Evolutionary conservation across 2,329 filamentous ascomycete species (phyloP).

Genomic region (Penicillium italicum): DNA sequence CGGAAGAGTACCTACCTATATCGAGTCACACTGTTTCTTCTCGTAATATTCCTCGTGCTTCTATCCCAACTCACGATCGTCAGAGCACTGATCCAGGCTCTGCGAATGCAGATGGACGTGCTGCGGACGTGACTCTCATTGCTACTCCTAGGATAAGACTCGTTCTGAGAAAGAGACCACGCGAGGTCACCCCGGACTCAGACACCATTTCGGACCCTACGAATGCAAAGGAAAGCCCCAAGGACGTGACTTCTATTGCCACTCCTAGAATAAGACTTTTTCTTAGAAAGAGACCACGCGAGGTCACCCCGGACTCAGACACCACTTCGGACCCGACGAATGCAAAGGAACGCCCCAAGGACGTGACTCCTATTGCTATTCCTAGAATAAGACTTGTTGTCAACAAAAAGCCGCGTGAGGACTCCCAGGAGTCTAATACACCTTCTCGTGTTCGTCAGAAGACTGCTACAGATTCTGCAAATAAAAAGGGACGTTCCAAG

Average conservation of each 20-base stretch:
- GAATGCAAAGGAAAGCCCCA: too few species aligned
- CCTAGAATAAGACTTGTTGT: not conserved
- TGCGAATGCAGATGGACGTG: not conserved
- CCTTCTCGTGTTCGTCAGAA: not conserved
- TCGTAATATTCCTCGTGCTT: not conserved
- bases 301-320: not conserved
- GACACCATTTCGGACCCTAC: too few species aligned
- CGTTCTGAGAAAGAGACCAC: not conserved
- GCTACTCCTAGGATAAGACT: not conserved
- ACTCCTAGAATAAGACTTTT: not conserved
- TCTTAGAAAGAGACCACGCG: not conserved
- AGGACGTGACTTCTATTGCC: not conserved
- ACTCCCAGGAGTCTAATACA: not conserved
- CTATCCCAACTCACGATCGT: not conserved
- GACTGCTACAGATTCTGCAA: not conserved
- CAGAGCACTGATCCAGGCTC: not conserved
- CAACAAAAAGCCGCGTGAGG: not conserved
- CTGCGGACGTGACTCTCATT: not conserved
- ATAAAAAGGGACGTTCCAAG: too few species aligned
- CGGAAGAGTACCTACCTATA: not conserved
- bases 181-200: not conserved
- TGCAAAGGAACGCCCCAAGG: not conserved
- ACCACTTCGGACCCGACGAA: too few species aligned
- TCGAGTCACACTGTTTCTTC: not conserved
- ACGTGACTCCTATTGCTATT: not conserved